A percentile compares a stretch with the other conserved stretches of the same genome.
phyloP scores from a whole-genome alignment of 257 asterid species.

The Solanum rostratum region DNA sequence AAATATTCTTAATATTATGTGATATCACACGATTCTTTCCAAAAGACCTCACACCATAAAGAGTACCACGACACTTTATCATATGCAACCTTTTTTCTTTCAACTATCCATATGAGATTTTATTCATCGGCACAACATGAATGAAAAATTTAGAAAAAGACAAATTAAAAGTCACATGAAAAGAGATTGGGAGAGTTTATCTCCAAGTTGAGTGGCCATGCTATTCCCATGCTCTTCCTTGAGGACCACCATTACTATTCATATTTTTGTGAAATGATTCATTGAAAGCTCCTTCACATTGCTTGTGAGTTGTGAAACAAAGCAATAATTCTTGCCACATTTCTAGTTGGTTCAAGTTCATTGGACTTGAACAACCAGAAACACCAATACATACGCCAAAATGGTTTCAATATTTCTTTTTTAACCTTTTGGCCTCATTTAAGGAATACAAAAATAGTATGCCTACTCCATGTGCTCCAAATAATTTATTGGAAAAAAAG shows the following conservation, averaged over 20 bases:
- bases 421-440: background rate
- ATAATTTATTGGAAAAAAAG: no score
- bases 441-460: background rate
- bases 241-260: background rate
- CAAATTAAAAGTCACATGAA: background rate
- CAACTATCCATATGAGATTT: background rate
- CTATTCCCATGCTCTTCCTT: background rate
- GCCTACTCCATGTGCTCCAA: background rate
- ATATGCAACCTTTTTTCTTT: background rate
- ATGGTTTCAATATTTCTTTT: background rate
- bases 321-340: background rate
- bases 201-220: background rate
- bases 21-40: background rate
- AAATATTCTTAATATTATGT: background rate
- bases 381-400: background rate
- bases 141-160: background rate
- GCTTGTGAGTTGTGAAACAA: background rate
- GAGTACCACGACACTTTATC: background rate
- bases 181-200: background rate
- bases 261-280: background rate
- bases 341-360: background rate
- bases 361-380: background rate
- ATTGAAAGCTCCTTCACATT: background rate
- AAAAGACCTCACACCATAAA: background rate
- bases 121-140: background rate